These are phyloP conservation scores for Penicillium maclennaniae DNA, from an alignment of 495 filamentous ascomycete species.

Conservation along the genomic window DNA sequence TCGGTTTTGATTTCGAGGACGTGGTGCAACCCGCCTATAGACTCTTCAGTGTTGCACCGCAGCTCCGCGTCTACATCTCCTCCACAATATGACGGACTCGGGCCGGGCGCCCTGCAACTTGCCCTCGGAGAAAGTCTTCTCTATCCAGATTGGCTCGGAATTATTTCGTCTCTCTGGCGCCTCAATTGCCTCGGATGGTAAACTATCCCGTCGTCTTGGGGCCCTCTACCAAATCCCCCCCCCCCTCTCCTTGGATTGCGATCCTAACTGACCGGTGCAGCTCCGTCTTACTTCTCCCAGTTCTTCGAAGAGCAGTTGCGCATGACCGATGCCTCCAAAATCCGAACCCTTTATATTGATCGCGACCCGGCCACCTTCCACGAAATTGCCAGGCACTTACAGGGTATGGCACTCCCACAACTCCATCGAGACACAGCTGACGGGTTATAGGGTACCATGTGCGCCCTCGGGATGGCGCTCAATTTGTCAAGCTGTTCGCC, in stretches of 20 bases:
- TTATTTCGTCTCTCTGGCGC: constrained; percentile 93
- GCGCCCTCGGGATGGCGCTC: constrained; percentile 70
- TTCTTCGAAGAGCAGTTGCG: constrained; percentile 86
- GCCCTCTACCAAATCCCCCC: too few relatives aligned
- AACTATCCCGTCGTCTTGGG: too few relatives aligned
- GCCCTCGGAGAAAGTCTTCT: constrained; percentile 69
- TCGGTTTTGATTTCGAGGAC: too few relatives aligned
- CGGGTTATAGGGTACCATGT: constrained; percentile 68
- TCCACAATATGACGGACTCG: neutral
- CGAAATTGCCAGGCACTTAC: constrained; percentile 86
- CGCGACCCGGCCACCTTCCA: constrained; percentile 85
- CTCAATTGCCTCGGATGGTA: constrained; percentile 91
- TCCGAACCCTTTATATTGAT: constrained; percentile 87
- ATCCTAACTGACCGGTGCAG: constrained; percentile 40
- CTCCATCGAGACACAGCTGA: constrained; percentile 6
- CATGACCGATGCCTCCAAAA: constrained; percentile 51
- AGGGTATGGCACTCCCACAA: constrained; percentile 51
- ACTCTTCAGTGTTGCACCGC: neutral
- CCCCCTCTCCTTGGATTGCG: neutral
- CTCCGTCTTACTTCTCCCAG: constrained; percentile 94
- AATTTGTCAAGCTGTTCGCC: constrained; percentile 89
- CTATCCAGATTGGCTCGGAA: constrained; percentile 90
- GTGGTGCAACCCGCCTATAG: too few relatives aligned
- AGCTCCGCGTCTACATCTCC: neutral
- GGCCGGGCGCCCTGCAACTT: constrained; percentile 25